These are phyloP conservation scores for Pleurotus djamor DNA, from an alignment of 768 basidiomycete genomes.

Conservation along the genomic window DNA sequence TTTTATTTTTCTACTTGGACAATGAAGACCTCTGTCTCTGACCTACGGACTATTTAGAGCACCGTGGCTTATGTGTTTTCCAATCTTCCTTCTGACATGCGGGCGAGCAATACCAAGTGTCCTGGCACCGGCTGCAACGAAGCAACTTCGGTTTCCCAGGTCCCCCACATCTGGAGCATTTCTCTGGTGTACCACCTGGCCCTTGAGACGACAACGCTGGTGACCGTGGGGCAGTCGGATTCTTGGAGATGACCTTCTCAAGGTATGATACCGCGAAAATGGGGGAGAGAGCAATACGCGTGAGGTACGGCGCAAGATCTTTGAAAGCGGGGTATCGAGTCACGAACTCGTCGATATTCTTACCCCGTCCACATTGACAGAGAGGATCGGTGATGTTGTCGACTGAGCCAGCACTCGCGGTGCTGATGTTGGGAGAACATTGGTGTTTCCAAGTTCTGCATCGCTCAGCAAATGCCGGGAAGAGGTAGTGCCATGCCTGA, in stretches of 20 bases:
- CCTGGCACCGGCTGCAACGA: constrained; percentile 24
- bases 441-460: constrained; percentile 52
- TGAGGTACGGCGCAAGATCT: constrained; percentile 37
- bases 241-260: constrained; percentile 26
- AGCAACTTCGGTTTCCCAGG: constrained; percentile 23
- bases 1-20: too few species aligned
- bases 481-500: constrained; percentile 45
- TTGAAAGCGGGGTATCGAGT: constrained; percentile 29
- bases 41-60: neutral
- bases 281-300: constrained; percentile 49
- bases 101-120: constrained; percentile 25
- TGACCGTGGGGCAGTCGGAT: neutral
- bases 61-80: neutral
- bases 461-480: constrained; percentile 50
- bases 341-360: constrained; percentile 36
- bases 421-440: constrained; percentile 43
- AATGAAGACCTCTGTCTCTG: too few species aligned
- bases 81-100: constrained; percentile 22
- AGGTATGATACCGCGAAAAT: constrained; percentile 52
- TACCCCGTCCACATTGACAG: constrained; percentile 53
- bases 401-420: constrained; percentile 19
- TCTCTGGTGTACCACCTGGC: neutral
- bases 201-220: neutral
- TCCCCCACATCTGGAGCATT: constrained; percentile 26
- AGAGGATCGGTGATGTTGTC: constrained; percentile 37